These are phyloP conservation scores for Penicillium flavigenum DNA, from an alignment of 495 filamentous ascomycete genomes.

Conservation along the genomic window DNA sequence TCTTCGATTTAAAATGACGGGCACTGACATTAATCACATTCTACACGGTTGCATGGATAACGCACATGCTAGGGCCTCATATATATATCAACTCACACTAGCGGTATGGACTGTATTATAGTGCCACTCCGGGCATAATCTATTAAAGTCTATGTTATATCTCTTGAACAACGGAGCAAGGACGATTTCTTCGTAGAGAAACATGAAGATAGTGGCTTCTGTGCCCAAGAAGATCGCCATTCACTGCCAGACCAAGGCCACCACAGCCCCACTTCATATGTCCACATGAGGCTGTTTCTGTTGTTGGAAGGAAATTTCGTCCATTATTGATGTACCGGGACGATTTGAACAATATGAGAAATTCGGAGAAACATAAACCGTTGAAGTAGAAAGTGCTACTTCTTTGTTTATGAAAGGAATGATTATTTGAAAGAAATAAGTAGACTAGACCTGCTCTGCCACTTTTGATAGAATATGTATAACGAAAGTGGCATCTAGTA, in stretches of 20 bases:
- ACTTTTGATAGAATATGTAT: no score
- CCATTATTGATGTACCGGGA: neutral
- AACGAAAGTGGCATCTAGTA: no score
- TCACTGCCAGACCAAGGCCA: conserved; percentile 52
- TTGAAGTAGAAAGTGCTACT: no score
- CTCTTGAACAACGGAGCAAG: conserved; percentile 1
- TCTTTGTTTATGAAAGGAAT: no score
- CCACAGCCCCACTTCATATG: neutral
- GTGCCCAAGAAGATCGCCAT: conserved; percentile 43
- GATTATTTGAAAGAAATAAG: no score
- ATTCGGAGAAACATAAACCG: no score
- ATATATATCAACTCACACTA: neutral
- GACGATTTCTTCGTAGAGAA: conserved; percentile 15
- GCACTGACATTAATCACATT: neutral
- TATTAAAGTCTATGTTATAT: neutral
- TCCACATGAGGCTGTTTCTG: neutral
- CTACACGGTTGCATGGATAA: neutral
- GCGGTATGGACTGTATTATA: neutral
- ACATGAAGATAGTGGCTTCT: conserved; percentile 17
- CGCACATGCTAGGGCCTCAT: neutral
- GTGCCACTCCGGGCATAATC: neutral
- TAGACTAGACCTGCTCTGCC: no score
- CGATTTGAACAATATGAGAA: conserved; percentile 39
- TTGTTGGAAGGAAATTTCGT: neutral
- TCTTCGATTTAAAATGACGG: neutral